phyloP scores from a whole-genome alignment of 345 rosid species.

The Pistacia integerrima region DNA sequence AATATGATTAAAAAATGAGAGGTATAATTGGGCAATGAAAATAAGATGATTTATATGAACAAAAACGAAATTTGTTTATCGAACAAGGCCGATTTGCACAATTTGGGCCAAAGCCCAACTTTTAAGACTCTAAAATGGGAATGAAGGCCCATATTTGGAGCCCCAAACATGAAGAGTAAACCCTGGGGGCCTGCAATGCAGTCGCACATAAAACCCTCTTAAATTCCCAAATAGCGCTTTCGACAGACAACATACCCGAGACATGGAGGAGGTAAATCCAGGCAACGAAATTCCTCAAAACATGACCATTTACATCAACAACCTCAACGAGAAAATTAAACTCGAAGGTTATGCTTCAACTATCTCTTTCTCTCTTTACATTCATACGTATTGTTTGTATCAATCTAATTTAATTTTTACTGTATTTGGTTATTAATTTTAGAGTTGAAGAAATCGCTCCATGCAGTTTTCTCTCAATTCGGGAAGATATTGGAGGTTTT shows the following conservation, averaged over 20 bases:
- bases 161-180: background rate
- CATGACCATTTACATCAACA: constrained; percentile 91
- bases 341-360: constrained; percentile 54
- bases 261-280: constrained; percentile 51
- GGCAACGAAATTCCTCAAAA: constrained; percentile 62
- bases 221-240: background rate
- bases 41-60: background rate
- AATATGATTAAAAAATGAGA: too few species aligned
- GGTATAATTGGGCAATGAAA: background rate
- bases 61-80: background rate
- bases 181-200: background rate
- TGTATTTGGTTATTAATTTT: constrained; percentile 20
- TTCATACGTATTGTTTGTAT: background rate
- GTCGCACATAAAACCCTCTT: background rate
- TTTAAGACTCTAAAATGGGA: background rate
- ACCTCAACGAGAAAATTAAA: constrained; percentile 96
- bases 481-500: constrained; percentile 91
- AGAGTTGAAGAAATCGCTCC: constrained; percentile 93
- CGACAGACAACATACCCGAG: constrained; percentile 1
- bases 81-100: background rate
- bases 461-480: constrained; percentile 86
- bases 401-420: background rate
- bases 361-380: background rate
- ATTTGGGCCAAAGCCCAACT: background rate
- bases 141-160: background rate